Evolutionary conservation across 768 basidiomycete species (phyloP).

Genomic region (Tricholoma furcatifolium): DNA sequence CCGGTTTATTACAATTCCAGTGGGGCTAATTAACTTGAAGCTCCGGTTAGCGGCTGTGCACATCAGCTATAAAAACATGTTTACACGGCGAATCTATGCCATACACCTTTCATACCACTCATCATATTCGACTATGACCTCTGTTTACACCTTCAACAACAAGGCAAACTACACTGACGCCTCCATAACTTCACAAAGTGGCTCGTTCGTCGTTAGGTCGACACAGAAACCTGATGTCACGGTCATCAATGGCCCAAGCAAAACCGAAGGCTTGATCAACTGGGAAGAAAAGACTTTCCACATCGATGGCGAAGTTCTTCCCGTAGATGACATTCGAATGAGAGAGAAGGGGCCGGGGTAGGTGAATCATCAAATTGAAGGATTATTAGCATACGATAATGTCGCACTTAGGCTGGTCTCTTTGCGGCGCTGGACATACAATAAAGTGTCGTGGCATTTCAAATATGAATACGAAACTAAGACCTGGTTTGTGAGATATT

Average conservation of each 20-base stretch:
- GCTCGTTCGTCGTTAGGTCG: neutral
- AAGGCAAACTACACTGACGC: neutral
- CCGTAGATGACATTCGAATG: neutral
- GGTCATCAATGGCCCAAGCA: neutral
- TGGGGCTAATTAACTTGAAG: no score
- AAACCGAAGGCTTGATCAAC: neutral
- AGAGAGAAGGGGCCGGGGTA: neutral
- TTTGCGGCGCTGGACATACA: constrained; percentile 5
- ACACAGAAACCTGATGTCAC: neutral
- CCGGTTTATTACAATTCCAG: no score
- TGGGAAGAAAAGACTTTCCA: constrained; percentile 3
- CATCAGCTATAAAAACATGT: no score
- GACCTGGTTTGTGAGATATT: neutral
- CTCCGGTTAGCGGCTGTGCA: no score
- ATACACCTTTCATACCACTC: no score
- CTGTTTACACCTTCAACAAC: neutral
- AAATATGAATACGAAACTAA: constrained; percentile 4
- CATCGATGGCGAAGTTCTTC: neutral
- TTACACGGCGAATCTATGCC: no score
- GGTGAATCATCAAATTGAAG: neutral
- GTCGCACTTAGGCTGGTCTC: neutral
- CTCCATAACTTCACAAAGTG: neutral
- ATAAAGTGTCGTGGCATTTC: constrained; percentile 2
- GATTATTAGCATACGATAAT: neutral
- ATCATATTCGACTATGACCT: no score